Base-by-base conservation (phyloP, 2,329 filamentous ascomycete species). In the Aspergillus uvarum region DNA sequence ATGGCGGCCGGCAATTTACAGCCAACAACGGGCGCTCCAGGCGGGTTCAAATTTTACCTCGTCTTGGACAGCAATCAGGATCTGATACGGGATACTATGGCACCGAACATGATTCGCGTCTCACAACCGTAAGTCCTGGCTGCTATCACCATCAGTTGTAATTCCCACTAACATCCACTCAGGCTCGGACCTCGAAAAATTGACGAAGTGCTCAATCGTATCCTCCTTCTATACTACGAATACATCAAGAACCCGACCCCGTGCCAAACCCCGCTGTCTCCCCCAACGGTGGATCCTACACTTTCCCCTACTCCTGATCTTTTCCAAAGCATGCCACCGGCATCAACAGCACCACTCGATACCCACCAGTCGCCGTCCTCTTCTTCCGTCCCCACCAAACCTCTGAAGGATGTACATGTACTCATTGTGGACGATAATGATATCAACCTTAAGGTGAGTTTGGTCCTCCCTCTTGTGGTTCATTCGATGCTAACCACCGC, bases 371-470 rank as follows among this genome's bases (percentile, higher is more conserved):
- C 6, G 21, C 29, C 11, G 8, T 44, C 7, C 21, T 21, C 19
- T 49, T n/a, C 29, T 50, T 2, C 32, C 32, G 7, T 32, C 4
- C 26, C 26, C 26, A 8, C 26, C 2, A 52, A 59, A 24, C 32
- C 47, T 2, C 47, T 47, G 4, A 50, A 53, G 12, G 22, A 51
- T 54, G 60, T 58, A 32, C 68, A 67, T 52, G 64, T 77, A 10
- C 68, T 78, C 1, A 65, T 78, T 2, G 76, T 78, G 2, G 76
- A 78, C 58, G 76, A 77, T 57, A 77, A 78, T 57, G 67, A 71
- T 2, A 76, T 78, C 56, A 77, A 78, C 49, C 65, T 76, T 2
- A 69, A 68, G 61, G 68, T 71, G 4, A 16, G 50, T 4, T 4
- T 12, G 21, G 14, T n/a, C n/a, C 22, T 24, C 11, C 14, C 12